Evolutionary conservation across 2,329 filamentous ascomycete genomes (phyloP), one percentile per base, ranked within the genome.

Genomic region (Geosmithia morbida): DNA sequence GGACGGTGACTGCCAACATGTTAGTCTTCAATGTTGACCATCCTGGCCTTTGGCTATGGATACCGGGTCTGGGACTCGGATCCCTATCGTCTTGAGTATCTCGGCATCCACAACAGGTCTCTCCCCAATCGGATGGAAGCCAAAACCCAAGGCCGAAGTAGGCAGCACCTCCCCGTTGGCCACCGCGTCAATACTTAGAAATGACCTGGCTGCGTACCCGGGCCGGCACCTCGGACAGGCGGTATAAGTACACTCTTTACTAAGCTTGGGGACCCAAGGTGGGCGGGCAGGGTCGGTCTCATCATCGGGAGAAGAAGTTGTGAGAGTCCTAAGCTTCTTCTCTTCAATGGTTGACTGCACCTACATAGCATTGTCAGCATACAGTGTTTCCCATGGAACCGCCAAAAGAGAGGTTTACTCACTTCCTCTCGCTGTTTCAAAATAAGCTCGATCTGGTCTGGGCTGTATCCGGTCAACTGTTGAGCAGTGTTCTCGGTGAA

Each of bases 371-470:
- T 41, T 49, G 29, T n/a, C 49, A 54, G 43, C 54, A 37, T 37
- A 7, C 3, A 30, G 43, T 37, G 43, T 18, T 26, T 26, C 22
- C 22, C 22, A n/a, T 26, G 22, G 22, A 26, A 4, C 4, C 4
- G 22, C 8, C 8, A 5, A 8, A 26, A 26, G 22, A n/a, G n/a
- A 7, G 13, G 6, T 18, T 13, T 4, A 17, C 43, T 7, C 58
- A 75, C 75, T 43, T 72, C 56, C 50, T 70, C 64, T 45, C 73
- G 66, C 54, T 79, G 75, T 37, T 59, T 53, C n/a, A 77, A 56
- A 19, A 79, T 64, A 2, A 49, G 63, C 16, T 58, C 58, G 2
- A 79, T 52, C 52, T 80, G 73, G 5, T 62, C 58, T 1, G 67
- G 66, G 1, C 62, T 63, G 50, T 79, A 79, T 2, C 54, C 57